These are phyloP conservation scores for Cladosporium sp. DNA, from an alignment of 2,329 filamentous ascomycete species.

Conservation along the genomic window DNA sequence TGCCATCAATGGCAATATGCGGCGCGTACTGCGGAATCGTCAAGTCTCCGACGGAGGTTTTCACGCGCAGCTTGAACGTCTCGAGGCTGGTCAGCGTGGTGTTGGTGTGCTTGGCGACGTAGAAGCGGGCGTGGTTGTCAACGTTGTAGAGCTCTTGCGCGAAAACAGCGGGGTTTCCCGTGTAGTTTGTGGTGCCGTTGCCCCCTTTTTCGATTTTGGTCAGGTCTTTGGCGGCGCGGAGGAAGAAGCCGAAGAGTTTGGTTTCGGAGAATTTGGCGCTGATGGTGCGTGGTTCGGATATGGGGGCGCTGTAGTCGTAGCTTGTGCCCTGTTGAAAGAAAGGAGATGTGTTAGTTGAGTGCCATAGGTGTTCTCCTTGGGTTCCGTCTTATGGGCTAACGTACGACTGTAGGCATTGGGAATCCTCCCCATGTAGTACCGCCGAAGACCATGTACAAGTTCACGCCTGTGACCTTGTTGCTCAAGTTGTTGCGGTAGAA, in stretches of 20 bases:
- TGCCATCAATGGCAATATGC: slow-evolving; percentile 57
- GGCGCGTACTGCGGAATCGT: slow-evolving; percentile 55
- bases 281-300: slow-evolving; percentile 59
- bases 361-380: background rate
- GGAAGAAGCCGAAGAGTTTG: slow-evolving; percentile 62
- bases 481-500: slow-evolving; percentile 65
- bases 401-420: slow-evolving; percentile 50
- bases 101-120: slow-evolving; percentile 57
- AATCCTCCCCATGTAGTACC: slow-evolving; percentile 65
- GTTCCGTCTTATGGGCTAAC: background rate
- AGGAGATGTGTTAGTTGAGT: background rate
- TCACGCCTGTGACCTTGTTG: slow-evolving; percentile 60
- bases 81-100: slow-evolving; percentile 55
- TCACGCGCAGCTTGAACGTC: slow-evolving; percentile 56
- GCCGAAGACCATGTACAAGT: slow-evolving; percentile 65
- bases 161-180: slow-evolving; percentile 53
- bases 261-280: slow-evolving; percentile 64
- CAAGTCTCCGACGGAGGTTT: slow-evolving; percentile 56
- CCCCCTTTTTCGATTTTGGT: slow-evolving; percentile 54
- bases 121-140: slow-evolving; percentile 58
- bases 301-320: slow-evolving; percentile 65
- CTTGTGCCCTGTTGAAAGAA: slow-evolving; percentile 50
- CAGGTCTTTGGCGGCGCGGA: slow-evolving; percentile 58
- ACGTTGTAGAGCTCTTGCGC: slow-evolving; percentile 60
- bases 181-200: slow-evolving; percentile 50